phyloP scores from a whole-genome alignment of 805 yeast species.

The Kodamaea kaohsiungensis region DNA sequence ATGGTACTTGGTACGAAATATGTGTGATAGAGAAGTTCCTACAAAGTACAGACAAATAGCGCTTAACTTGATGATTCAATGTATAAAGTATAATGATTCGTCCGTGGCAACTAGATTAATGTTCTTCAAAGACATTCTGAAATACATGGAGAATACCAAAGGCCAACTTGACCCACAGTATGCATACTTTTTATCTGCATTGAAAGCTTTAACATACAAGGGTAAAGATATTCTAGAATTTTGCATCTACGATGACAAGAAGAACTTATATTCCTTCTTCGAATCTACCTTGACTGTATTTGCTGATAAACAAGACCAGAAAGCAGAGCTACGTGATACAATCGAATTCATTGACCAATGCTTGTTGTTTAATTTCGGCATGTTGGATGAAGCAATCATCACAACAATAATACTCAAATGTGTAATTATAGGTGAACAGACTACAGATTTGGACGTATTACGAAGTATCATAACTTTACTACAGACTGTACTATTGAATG shows the following conservation, averaged over 20 bases:
- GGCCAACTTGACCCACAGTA: constrained; percentile 48
- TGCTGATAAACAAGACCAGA: constrained; percentile 10
- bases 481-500: constrained; percentile 45
- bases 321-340: constrained; percentile 16
- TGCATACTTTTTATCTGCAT: constrained; percentile 48
- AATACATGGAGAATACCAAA: constrained; percentile 36
- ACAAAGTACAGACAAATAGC: constrained; percentile 44
- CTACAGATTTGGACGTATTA: constrained; percentile 25
- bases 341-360: constrained; percentile 44
- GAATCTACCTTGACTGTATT: constrained; percentile 2
- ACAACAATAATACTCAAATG: constrained; percentile 31
- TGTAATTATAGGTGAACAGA: constrained; percentile 27
- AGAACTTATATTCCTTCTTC: constrained; percentile 22
- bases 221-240: constrained; percentile 57
- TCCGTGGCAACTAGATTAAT: constrained; percentile 50
- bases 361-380: constrained; percentile 47
- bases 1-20: constrained; percentile 67
- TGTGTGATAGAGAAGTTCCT: constrained; percentile 47
- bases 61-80: constrained; percentile 51
- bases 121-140: constrained; percentile 61
- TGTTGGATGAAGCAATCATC: constrained; percentile 41
- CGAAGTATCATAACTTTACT: constrained; percentile 42
- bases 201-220: constrained; percentile 49
- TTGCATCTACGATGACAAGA: constrained; percentile 42
- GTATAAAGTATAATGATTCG: constrained; percentile 56